These are phyloP conservation scores for Vigna nakashimae DNA, from an alignment of 306 rosid species.

Conservation along the genomic window DNA sequence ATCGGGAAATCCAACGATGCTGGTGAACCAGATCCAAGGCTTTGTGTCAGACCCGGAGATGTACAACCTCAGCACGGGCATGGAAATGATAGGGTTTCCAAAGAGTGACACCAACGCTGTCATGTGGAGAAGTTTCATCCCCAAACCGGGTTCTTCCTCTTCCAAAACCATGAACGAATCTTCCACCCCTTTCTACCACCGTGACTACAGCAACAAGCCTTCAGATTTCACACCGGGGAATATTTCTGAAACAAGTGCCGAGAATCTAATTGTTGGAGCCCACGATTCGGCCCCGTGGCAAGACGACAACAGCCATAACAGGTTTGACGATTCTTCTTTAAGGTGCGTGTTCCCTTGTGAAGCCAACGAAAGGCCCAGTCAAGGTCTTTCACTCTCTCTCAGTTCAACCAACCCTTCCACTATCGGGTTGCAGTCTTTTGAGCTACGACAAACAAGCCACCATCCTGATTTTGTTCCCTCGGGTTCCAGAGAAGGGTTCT, in stretches of 20 bases:
- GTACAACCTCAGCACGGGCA: slow-evolving; percentile 74
- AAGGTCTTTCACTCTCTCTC: slow-evolving; percentile 89
- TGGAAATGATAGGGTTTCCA: slow-evolving; percentile 81
- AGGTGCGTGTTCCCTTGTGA: slow-evolving; percentile 84
- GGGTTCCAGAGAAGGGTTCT: slow-evolving; percentile 49
- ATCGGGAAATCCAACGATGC: slow-evolving; percentile 52
- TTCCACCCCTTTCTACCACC: slow-evolving; percentile 49
- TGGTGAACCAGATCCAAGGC: slow-evolving; percentile 71
- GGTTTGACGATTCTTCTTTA: slow-evolving; percentile 76
- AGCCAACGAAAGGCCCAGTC: slow-evolving; percentile 82
- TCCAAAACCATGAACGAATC: slow-evolving; percentile 54
- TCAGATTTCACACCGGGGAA: slow-evolving; percentile 54
- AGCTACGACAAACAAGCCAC: slow-evolving; percentile 60
- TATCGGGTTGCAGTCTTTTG: slow-evolving; percentile 77
- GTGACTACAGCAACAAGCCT: slow-evolving; percentile 34
- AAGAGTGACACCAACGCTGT: slow-evolving; percentile 49
- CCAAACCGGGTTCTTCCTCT: slow-evolving; percentile 53
- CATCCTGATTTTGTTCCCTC: slow-evolving; percentile 46
- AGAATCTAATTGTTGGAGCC: slow-evolving; percentile 56
- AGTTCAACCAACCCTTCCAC: slow-evolving; percentile 71
- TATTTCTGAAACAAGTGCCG: slow-evolving; percentile 55
- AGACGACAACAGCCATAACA: slow-evolving; percentile 36
- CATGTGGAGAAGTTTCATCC: slow-evolving; percentile 55
- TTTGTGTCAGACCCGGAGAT: slow-evolving; percentile 71
- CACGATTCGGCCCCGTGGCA: slow-evolving; percentile 57